Conservation (phyloP, 495 filamentous ascomycete species). For the Hypomontagnella monticulosa region DNA sequence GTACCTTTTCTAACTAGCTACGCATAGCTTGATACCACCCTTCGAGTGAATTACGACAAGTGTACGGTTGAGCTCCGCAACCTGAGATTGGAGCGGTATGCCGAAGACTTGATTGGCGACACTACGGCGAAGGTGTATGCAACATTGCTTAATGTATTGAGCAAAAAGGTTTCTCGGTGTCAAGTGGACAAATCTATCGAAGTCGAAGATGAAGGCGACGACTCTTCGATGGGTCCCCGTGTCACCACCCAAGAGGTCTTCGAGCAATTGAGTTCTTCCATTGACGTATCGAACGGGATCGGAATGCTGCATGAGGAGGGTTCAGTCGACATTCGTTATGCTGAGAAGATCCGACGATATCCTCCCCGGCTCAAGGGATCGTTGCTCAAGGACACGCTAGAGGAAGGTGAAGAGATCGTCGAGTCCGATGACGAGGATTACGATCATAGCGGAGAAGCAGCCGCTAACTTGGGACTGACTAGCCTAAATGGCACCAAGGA, state of each 20-base stretch:
- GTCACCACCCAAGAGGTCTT: conserved; percentile 61
- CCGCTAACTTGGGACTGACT: conserved; percentile 8
- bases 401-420: conserved; percentile 55
- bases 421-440: conserved; percentile 56
- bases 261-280: conserved; percentile 54
- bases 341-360: conserved; percentile 52
- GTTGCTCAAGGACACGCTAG: conserved; percentile 35
- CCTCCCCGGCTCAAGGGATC: conserved; percentile 44
- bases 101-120: conserved; percentile 66
- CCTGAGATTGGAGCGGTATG: conserved; percentile 71
- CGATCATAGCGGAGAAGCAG: conserved; percentile 43
- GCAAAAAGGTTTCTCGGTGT: conserved; percentile 74
- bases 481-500: conserved; percentile 43
- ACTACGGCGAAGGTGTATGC: conserved; percentile 79
- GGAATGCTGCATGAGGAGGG: conserved; percentile 53
- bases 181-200: conserved; percentile 63
- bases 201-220: conserved; percentile 62
- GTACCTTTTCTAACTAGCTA: conserved; percentile 39
- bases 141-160: conserved; percentile 72
- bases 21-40: conserved; percentile 62
- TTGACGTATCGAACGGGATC: conserved; percentile 54
- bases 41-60: conserved; percentile 88
- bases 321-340: conserved; percentile 50
- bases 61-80: conserved; percentile 83
- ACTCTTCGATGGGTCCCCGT: conserved; percentile 41